phyloP scores from a whole-genome alignment of 768 basidiomycete species.

The Suillus weaverae region DNA sequence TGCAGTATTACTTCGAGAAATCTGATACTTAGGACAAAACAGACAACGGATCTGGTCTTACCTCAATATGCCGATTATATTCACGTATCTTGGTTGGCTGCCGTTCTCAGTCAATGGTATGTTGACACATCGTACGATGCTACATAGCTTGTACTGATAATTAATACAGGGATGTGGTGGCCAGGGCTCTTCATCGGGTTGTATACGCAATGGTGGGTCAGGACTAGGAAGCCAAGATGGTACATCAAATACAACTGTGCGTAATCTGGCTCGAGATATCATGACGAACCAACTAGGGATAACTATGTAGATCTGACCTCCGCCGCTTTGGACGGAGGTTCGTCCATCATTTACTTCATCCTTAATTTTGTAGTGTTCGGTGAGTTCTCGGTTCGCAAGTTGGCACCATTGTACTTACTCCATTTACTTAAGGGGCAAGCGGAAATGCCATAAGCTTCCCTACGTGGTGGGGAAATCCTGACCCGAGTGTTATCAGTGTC shows the following conservation, averaged over 20 bases:
- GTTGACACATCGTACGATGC: constrained; percentile 1
- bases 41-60: constrained; percentile 22
- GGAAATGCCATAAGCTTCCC: constrained; percentile 45
- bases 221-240: constrained; percentile 43
- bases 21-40: constrained; percentile 3
- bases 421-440: constrained; percentile 37
- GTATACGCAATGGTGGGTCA: constrained; percentile 49
- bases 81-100: constrained; percentile 27
- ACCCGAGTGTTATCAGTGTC: constrained; percentile 13
- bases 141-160: neutral
- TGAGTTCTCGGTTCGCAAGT: neutral
- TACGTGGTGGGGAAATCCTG: constrained; percentile 43
- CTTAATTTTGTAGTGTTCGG: constrained; percentile 39
- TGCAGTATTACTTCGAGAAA: neutral
- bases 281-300: neutral
- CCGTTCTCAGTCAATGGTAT: constrained; percentile 27
- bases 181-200: constrained; percentile 53
- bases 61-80: constrained; percentile 24
- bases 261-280: neutral
- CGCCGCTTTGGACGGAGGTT: constrained; percentile 51
- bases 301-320: constrained; percentile 37
- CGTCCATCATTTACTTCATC: constrained; percentile 50
- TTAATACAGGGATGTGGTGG: constrained; percentile 40
- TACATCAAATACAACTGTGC: constrained; percentile 42
- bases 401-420: constrained; percentile 31